Evolutionary conservation across 345 rosid species (phyloP).

Genomic region (Brassica rapa): DNA sequence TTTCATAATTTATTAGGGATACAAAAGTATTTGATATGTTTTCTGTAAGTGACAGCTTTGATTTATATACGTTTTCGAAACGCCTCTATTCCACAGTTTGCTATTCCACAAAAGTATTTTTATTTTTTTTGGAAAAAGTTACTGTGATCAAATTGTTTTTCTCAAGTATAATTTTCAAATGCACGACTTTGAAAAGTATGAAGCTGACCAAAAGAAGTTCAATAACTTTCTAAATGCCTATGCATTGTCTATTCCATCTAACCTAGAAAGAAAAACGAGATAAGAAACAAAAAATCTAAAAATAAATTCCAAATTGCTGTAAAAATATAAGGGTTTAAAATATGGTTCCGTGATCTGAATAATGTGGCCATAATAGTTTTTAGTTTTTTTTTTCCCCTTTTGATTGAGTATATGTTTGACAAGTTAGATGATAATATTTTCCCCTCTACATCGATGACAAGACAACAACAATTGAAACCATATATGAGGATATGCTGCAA

Average conservation of each 20-base stretch:
- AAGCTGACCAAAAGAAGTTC: not conserved
- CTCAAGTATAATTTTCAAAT: not conserved
- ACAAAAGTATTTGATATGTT: not conserved
- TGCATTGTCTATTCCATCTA: not conserved
- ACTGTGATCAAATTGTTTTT: conserved; percentile 6
- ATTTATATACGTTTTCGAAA: not conserved
- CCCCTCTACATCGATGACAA: not conserved
- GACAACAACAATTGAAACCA: not conserved
- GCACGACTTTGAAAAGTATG: conserved; percentile 8
- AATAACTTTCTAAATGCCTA: not conserved
- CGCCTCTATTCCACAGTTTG: not conserved
- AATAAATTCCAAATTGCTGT: not conserved
- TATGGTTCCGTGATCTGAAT: not conserved
- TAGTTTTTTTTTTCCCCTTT: not conserved
- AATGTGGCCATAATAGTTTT: not conserved
- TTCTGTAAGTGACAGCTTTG: not conserved
- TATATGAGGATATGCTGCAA: not conserved
- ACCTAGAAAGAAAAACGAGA: not conserved
- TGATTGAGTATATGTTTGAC: not conserved
- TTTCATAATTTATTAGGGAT: conserved; percentile 8
- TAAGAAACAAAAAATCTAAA: not conserved
- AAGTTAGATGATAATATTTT: not conserved
- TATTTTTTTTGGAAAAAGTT: not conserved
- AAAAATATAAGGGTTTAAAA: not conserved
- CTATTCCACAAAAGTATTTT: not conserved